phyloP scores from a whole-genome alignment of 345 rosid species.

The Fremontodendron californicum region DNA sequence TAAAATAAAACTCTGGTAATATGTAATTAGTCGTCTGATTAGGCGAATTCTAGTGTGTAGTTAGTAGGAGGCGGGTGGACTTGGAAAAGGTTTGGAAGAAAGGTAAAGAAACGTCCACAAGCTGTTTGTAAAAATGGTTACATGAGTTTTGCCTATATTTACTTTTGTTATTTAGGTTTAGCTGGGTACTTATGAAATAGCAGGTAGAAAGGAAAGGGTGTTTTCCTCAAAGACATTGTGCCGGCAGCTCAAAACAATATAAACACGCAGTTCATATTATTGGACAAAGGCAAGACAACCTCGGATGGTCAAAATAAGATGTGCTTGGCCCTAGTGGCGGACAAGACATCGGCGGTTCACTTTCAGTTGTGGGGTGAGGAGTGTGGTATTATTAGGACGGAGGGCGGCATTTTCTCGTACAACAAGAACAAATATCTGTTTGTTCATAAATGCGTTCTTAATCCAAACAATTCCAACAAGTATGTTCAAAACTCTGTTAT shows the following conservation, averaged over 20 bases:
- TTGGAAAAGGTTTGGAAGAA: too few species aligned
- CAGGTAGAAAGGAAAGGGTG: neutral
- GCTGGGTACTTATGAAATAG: too few species aligned
- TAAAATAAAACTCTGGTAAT: too few species aligned
- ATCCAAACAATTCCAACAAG: slow-evolving; percentile 38
- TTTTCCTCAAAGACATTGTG: too few species aligned
- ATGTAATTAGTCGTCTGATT: too few species aligned
- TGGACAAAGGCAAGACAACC: slow-evolving; percentile 40
- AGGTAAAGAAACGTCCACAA: neutral
- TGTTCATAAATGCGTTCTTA: slow-evolving; percentile 60
- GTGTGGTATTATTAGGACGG: slow-evolving; percentile 46
- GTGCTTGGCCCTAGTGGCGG: slow-evolving; percentile 60
- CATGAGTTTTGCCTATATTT: neutral
- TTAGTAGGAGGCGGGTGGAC: too few species aligned
- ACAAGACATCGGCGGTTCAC: slow-evolving; percentile 65
- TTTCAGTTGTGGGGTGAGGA: slow-evolving; percentile 74
- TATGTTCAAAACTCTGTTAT: slow-evolving; percentile 45
- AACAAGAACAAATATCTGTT: too few species aligned
- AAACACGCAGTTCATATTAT: slow-evolving; percentile 52
- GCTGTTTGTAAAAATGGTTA: neutral
- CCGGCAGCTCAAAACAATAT: slow-evolving; percentile 75
- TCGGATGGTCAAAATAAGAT: slow-evolving; percentile 39
- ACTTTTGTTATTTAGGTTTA: neutral
- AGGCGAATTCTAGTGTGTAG: too few species aligned
- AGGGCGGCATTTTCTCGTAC: slow-evolving; percentile 63